Evolutionary conservation across 1,284 basidiomycete species (phyloP).

Genomic region (Pisolithus thermaeus): DNA sequence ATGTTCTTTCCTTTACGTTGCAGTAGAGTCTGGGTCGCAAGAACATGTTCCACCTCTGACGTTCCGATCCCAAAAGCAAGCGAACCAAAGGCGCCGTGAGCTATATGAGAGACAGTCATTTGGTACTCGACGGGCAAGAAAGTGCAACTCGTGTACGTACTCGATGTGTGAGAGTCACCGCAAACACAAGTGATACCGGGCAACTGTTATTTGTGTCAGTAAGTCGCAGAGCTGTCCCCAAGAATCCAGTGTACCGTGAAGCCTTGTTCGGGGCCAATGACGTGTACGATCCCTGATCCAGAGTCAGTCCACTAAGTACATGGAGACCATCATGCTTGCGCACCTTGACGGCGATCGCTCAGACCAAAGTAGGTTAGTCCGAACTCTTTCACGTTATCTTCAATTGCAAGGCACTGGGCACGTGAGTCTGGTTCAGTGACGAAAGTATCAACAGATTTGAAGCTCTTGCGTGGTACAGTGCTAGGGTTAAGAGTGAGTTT

Average conservation of each 20-base stretch:
- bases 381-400: conserved; percentile 94
- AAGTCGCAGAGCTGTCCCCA: not conserved
- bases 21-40: conserved; percentile 90
- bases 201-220: conserved; percentile 44
- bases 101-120: conserved; percentile 32
- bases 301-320: conserved; percentile 5
- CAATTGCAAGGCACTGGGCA: conserved; percentile 86
- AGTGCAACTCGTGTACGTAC: conserved; percentile 37
- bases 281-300: conserved; percentile 80
- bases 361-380: conserved; percentile 94
- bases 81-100: conserved; percentile 94
- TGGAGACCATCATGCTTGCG: conserved; percentile 4
- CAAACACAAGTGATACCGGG: conserved; percentile 96
- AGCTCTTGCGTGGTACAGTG: conserved; percentile 82
- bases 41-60: conserved; percentile 95
- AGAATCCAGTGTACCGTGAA: conserved; percentile 59
- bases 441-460: conserved; percentile 72
- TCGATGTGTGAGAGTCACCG: conserved; percentile 93
- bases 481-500: conserved; percentile 35
- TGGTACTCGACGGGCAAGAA: not conserved
- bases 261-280: conserved; percentile 95
- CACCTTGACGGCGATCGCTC: conserved; percentile 86
- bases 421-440: conserved; percentile 87
- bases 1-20: conserved; percentile 96
- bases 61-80: conserved; percentile 96